Percentiles rank a stretch among this genome's conserved stretches.
Evolutionary conservation across 2,329 filamentous ascomycete genomes (phyloP).

Genomic region (Pleoardoris graminearum): DNA sequence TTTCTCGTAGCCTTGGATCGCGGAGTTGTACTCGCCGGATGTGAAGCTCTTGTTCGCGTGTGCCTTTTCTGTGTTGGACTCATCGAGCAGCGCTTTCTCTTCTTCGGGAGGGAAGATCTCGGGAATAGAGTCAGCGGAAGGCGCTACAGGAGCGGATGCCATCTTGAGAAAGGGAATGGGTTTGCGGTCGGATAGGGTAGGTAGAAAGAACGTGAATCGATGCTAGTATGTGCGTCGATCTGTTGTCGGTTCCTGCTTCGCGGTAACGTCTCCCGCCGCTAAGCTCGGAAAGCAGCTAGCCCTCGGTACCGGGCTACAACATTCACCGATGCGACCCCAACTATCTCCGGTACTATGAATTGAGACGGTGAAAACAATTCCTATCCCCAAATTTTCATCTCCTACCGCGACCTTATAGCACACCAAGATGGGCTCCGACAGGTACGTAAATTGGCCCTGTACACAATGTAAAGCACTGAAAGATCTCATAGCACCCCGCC

Average conservation of each 20-base stretch:
- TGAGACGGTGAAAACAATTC: not conserved
- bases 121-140: slow-evolving; percentile 14
- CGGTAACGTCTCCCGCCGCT: slow-evolving; percentile 10
- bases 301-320: slow-evolving; percentile 2
- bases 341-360: slow-evolving; percentile 4
- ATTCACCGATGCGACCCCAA: slow-evolving; percentile 15
- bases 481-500: slow-evolving; percentile 23
- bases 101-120: slow-evolving; percentile 40
- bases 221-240: slow-evolving; percentile 10
- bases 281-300: not conserved
- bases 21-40: slow-evolving; percentile 70
- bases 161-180: slow-evolving; percentile 5
- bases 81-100: slow-evolving; percentile 60
- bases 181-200: not conserved
- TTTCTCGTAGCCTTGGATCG: slow-evolving; percentile 80
- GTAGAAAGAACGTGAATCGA: no score
- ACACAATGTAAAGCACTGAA: not conserved
- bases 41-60: slow-evolving; percentile 81
- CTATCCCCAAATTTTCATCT: not conserved
- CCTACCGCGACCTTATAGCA: not conserved
- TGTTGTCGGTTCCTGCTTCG: slow-evolving; percentile 16
- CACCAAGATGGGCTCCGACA: slow-evolving; percentile 14
- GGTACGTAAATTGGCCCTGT: slow-evolving; percentile 6
- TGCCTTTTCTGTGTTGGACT: slow-evolving; percentile 73
- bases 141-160: slow-evolving; percentile 8